Evolutionary conservation across 2,329 filamentous ascomycete species (phyloP), one percentile per base, ranked within the genome.

Genomic region (Diaporthe longicolla): DNA sequence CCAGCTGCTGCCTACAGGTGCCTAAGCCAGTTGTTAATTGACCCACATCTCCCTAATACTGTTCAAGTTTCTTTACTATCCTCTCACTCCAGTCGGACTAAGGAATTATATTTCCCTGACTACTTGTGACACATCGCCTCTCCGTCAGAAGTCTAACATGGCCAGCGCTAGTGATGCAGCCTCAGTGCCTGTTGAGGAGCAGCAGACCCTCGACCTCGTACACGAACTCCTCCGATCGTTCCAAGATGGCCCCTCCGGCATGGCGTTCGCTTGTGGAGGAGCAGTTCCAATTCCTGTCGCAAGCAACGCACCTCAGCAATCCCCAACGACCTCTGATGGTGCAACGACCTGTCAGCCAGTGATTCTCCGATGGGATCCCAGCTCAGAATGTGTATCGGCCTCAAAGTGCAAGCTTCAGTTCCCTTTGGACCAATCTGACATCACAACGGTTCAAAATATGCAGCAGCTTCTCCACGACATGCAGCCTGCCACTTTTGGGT

Each of bases 401-500:
- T 43, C 24, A 19, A 15, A 10, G 11, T 35, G 69, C 68, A 78
- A 77, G 71, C 43, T 77, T 40, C 50, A 45, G 26, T 70, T 80
- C 4, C 78, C 77, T 4, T 40, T 77, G 6, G 58, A 59, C 4
- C 24, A 63, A 0, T 61, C 58, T 10, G 58, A 45, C 7, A 29
- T 0, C 15, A 58, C 58, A 8, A 57, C 63, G 3, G 63, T 70
- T 6, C 57, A 54, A 13, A 74, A 74, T n/a, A 43, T 80, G 3
- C 61, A 76, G 1, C 58, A 61, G 3, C 76, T 87, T 0, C 74
- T 84, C 0, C 48, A 75, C 0, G 80, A 82, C 32, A 84, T 82
- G 74, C 73, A 78, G 52, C 86, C 87, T 0, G 89, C 89, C 0
- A 86, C 84, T 0, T 90, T 89, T 76, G 88, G 88, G 0, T 76